Conservation (phyloP, 1,284 basidiomycete genomes). For the Ustilago shanxiensis region DNA sequence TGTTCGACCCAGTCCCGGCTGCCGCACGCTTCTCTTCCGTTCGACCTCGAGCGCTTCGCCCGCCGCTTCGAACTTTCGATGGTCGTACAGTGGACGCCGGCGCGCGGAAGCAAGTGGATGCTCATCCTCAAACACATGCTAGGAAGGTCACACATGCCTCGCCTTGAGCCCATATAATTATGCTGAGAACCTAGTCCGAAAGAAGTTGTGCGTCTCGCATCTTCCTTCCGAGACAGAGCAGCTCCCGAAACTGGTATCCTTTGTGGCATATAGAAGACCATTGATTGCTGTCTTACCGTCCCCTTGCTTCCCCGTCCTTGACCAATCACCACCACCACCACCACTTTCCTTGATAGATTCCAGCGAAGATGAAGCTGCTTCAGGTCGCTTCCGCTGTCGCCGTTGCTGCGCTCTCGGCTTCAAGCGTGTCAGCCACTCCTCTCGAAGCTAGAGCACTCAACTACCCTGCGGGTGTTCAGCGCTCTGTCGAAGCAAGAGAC, state of each 20-base stretch:
- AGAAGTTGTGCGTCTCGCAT: not conserved
- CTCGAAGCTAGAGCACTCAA: constrained; percentile 8
- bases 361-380: constrained; percentile 18
- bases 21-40: not conserved
- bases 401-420: constrained; percentile 20
- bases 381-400: constrained; percentile 22
- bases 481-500: constrained; percentile 20
- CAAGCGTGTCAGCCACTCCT: constrained; percentile 19
- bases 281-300: not conserved
- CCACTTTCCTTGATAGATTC: not conserved
- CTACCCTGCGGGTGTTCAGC: constrained; percentile 28
- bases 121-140: not conserved
- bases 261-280: not conserved
- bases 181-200: not conserved
- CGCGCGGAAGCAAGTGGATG: not conserved
- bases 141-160: not conserved
- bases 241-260: not conserved
- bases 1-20: not conserved
- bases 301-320: too few relatives aligned
- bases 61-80: not conserved
- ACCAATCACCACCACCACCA: not conserved
- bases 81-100: too few relatives aligned
- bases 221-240: not conserved
- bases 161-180: constrained; percentile 5
- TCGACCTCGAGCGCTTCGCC: not conserved